These are phyloP conservation scores for Curvularia verruculosa DNA, from an alignment of 2,329 filamentous ascomycete genomes.

Conservation along the genomic window DNA sequence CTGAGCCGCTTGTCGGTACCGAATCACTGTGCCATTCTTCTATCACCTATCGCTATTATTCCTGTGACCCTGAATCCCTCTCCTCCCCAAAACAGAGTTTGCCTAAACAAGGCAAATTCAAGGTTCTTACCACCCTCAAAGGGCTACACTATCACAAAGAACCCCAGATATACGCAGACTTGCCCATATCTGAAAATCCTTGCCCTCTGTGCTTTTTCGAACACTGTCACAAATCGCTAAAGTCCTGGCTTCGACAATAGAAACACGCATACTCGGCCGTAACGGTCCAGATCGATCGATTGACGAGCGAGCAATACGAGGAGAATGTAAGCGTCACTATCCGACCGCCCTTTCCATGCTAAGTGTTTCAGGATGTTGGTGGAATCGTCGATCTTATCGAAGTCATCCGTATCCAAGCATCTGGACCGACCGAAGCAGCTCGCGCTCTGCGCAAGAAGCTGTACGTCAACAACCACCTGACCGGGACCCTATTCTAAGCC, in stretches of 20 bases:
- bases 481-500: conserved; percentile 20
- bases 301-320: conserved; percentile 87
- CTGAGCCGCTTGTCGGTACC: conserved; percentile 19
- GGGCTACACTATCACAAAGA: conserved; percentile 36
- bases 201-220: conserved; percentile 38
- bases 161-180: conserved; percentile 26
- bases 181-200: conserved; percentile 38
- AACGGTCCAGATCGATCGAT: conserved; percentile 86
- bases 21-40: conserved; percentile 20
- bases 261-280: conserved; percentile 88
- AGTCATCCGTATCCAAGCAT: conserved; percentile 85
- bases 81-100: conserved; percentile 11
- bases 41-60: conserved; percentile 15
- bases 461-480: conserved; percentile 51
- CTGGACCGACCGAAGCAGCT: conserved; percentile 86
- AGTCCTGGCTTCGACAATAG: conserved; percentile 35
- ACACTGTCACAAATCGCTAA: conserved; percentile 35
- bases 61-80: conserved; percentile 9
- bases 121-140: conserved; percentile 15
- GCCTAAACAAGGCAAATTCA: conserved; percentile 1
- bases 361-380: conserved; percentile 63
- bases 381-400: conserved; percentile 95
- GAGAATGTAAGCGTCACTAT: conserved; percentile 63
- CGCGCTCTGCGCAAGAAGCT: conserved; percentile 95
- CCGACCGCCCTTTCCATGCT: neutral